phyloP scores from a whole-genome alignment of 371 early-diverging fungal species.

The Blakeslea trispora region DNA sequence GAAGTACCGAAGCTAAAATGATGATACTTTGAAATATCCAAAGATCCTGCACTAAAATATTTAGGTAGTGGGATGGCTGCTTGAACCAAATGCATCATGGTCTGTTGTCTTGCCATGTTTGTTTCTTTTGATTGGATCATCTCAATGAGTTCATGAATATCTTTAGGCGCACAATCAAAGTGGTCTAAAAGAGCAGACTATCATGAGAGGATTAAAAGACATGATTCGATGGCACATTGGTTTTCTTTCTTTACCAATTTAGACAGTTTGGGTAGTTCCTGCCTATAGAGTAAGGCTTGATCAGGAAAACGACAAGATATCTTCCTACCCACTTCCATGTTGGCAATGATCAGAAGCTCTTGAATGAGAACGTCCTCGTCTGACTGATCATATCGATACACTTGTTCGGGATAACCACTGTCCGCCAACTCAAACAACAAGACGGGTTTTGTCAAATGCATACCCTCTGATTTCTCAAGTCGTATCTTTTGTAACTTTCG shows the following conservation, averaged over 20 bases:
- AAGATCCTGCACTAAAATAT: slow-evolving; percentile 78
- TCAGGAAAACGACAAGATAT: slow-evolving; percentile 38
- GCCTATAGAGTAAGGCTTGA: slow-evolving; percentile 35
- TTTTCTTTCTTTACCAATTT: slow-evolving; percentile 14
- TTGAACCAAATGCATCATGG: slow-evolving; percentile 58
- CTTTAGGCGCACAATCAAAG: slow-evolving; percentile 16
- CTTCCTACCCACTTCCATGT: slow-evolving; percentile 39
- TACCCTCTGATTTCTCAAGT: slow-evolving; percentile 9
- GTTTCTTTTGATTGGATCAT: slow-evolving; percentile 9
- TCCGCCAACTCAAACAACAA: slow-evolving; percentile 27
- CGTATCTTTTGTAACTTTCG: slow-evolving; percentile 22
- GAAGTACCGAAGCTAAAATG: slow-evolving; percentile 71
- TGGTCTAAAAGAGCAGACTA: slow-evolving; percentile 25
- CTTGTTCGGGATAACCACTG: slow-evolving; percentile 30
- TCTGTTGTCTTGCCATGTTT: slow-evolving; percentile 23
- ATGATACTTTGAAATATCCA: slow-evolving; percentile 53
- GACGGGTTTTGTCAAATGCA: slow-evolving; percentile 7
- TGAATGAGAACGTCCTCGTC: slow-evolving; percentile 25
- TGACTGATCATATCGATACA: slow-evolving; percentile 9
- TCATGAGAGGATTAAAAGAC: too few species aligned
- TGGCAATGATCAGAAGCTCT: slow-evolving; percentile 35
- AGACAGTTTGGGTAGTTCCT: slow-evolving; percentile 23
- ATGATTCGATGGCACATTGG: too few species aligned
- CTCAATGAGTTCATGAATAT: slow-evolving; percentile 18
- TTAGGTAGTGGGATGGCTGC: slow-evolving; percentile 69